These are phyloP conservation scores for Ophiorrhiza pumila DNA, from an alignment of 257 asterid genomes.

Conservation along the genomic window DNA sequence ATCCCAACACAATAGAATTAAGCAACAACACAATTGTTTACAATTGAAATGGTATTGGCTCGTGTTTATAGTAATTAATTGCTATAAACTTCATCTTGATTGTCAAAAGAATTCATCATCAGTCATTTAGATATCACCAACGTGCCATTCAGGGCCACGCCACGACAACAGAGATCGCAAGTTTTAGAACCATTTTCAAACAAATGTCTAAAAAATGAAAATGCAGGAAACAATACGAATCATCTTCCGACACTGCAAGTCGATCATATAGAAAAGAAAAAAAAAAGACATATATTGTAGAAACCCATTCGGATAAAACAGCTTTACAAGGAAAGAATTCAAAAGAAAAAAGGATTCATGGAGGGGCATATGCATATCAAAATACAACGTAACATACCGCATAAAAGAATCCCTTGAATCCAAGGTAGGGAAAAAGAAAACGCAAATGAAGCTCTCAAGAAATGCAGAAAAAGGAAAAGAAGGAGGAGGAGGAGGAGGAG, in stretches of 20 bases:
- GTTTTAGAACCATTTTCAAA: neutral
- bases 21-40: too few relatives aligned
- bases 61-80: too few relatives aligned
- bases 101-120: neutral
- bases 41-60: too few relatives aligned
- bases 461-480: constrained; percentile 14
- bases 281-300: too few relatives aligned
- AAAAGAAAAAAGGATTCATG: neutral
- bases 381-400: constrained; percentile 12
- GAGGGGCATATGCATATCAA: neutral
- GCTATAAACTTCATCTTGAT: too few relatives aligned
- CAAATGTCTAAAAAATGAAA: neutral
- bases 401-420: constrained; percentile 5
- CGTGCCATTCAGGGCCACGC: too few relatives aligned
- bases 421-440: neutral
- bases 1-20: neutral
- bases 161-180: neutral
- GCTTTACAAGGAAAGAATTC: neutral
- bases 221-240: neutral
- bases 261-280: neutral
- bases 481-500: neutral
- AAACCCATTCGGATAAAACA: too few relatives aligned
- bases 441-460: constrained; percentile 18
- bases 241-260: neutral
- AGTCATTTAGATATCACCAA: neutral